Percentiles rank a stretch among this genome's conserved stretches.
Conservation (phyloP, 2,329 filamentous ascomycete genomes). For the Plectosphaerella cucumerina region DNA sequence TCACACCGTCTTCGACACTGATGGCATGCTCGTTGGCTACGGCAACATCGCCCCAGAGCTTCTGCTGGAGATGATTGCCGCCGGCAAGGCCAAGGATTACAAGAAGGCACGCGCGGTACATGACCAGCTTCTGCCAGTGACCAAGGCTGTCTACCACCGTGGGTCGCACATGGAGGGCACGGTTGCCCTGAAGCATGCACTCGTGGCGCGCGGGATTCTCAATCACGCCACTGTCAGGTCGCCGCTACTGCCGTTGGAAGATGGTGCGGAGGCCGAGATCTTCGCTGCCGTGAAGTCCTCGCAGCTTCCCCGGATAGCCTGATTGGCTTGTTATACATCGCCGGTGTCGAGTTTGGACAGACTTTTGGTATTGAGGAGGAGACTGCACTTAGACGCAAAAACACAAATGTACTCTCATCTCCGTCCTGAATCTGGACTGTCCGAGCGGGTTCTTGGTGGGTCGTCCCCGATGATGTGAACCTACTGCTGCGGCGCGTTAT, state of each 20-base stretch:
- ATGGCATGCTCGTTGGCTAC: slow-evolving; percentile 51
- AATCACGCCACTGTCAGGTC: slow-evolving; percentile 46
- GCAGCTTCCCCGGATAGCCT: slow-evolving; percentile 10
- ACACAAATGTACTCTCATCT: no score
- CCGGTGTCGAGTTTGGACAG: no score
- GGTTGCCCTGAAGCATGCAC: slow-evolving; percentile 45
- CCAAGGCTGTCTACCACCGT: slow-evolving; percentile 49
- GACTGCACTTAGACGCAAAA: no score
- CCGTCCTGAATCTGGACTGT: no score
- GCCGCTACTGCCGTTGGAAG: slow-evolving; percentile 36
- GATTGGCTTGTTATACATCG: no score
- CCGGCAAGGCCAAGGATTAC: slow-evolving; percentile 46
- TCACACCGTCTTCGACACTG: slow-evolving; percentile 47
- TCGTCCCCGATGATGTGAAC: no score
- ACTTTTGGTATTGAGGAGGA: no score
- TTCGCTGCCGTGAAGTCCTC: slow-evolving; percentile 30
- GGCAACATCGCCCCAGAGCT: slow-evolving; percentile 48
- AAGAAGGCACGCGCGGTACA: slow-evolving; percentile 42
- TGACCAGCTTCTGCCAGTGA: slow-evolving; percentile 44
- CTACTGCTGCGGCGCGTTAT: no score
- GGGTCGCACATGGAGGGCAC: slow-evolving; percentile 53
- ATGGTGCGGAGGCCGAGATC: slow-evolving; percentile 39
- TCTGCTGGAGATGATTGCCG: slow-evolving; percentile 44
- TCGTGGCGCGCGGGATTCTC: slow-evolving; percentile 45
- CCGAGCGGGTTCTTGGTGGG: no score